Evolutionary conservation across 169 alveolate species (phyloP).

Genomic region (Amoebophrya sp.): DNA sequence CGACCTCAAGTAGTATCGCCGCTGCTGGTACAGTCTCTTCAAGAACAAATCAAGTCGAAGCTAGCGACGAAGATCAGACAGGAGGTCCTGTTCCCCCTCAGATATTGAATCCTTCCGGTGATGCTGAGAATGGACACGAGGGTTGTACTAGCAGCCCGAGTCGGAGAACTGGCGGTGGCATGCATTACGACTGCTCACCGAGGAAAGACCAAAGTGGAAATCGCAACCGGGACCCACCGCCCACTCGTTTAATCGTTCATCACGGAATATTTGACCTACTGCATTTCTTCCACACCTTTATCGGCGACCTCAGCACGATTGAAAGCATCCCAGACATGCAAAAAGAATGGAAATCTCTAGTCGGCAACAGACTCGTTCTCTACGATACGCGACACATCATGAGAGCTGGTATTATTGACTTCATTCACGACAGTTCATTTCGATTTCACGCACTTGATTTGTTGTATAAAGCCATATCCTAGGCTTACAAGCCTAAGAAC

Average conservation of each 20-base stretch:
- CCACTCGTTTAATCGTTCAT: neutral
- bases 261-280: neutral
- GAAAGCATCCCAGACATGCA: neutral
- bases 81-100: too few species aligned
- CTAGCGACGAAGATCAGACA: too few species aligned
- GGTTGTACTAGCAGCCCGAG: too few species aligned
- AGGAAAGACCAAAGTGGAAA: too few species aligned
- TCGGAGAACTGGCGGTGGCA: too few species aligned
- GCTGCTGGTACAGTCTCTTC: too few species aligned
- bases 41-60: too few species aligned
- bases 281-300: neutral
- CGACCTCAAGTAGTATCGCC: too few species aligned
- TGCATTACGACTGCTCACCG: too few species aligned
- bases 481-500: neutral
- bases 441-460: neutral
- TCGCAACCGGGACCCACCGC: neutral
- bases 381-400: constrained; percentile 3
- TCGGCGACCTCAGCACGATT: neutral
- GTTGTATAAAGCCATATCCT: neutral
- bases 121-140: too few species aligned
- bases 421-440: too few species aligned
- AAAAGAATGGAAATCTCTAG: neutral
- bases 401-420: neutral
- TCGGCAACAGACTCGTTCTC: neutral
- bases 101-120: too few species aligned